phyloP scores from a whole-genome alignment of 2,329 filamentous ascomycete genomes.

The Claviceps purpurea region DNA sequence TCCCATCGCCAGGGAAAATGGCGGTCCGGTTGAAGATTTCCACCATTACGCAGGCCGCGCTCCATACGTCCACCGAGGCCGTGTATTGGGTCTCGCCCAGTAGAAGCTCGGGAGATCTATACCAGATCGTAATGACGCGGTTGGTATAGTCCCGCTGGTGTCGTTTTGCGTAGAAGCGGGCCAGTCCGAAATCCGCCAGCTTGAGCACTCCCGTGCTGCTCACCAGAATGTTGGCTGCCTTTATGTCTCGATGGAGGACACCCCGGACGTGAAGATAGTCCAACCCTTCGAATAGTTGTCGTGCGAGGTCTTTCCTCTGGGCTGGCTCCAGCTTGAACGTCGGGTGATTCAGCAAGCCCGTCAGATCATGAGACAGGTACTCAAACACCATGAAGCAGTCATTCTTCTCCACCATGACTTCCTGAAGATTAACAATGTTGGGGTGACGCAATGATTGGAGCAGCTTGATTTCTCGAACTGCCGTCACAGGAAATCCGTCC shows the following conservation, averaged over 20 bases:
- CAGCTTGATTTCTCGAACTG: slow-evolving; percentile 81
- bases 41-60: slow-evolving; percentile 87
- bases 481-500: slow-evolving; percentile 83
- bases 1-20: slow-evolving; percentile 89
- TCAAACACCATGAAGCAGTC: slow-evolving; percentile 99
- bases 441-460: slow-evolving; percentile 73
- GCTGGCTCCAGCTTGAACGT: slow-evolving; percentile 71
- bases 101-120: slow-evolving; percentile 79
- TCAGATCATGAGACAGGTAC: slow-evolving; percentile 91
- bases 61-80: slow-evolving; percentile 89
- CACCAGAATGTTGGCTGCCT: slow-evolving; percentile 92
- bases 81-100: slow-evolving; percentile 85
- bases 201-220: slow-evolving; percentile 83
- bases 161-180: slow-evolving; percentile 89
- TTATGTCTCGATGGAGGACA: slow-evolving; percentile 95
- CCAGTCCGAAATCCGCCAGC: slow-evolving; percentile 89
- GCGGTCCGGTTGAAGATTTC: slow-evolving; percentile 91
- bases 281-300: slow-evolving; percentile 84
- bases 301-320: slow-evolving; percentile 86
- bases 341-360: slow-evolving; percentile 87
- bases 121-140: slow-evolving; percentile 98
- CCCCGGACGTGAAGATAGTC: slow-evolving; percentile 87
- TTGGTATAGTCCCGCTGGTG: slow-evolving; percentile 94
- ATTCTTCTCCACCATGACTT: slow-evolving; percentile 97
- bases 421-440: slow-evolving; percentile 72